Base-by-base conservation (phyloP, 495 filamentous ascomycete species). In the Trichoderma asperelloides region DNA sequence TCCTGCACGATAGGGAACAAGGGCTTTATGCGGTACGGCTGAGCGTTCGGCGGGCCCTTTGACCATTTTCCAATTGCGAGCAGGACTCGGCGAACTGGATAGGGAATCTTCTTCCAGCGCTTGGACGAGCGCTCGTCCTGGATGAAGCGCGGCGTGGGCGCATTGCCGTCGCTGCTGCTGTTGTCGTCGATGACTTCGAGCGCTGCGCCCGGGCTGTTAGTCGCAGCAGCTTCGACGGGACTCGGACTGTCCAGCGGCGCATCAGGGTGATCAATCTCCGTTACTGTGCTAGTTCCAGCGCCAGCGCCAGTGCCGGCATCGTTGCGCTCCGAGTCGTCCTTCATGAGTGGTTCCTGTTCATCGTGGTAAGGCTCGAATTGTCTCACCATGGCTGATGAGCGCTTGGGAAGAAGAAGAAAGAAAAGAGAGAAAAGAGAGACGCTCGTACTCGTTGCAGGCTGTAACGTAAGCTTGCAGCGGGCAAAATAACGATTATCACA, bases 1-100 rank as follows among this genome's bases (percentile, higher is more conserved):
- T 88, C 83, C 72, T 96, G 92, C 1, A 91, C 72, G 12, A 70
- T 71, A 7, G 90, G 89, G 64, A 92, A 87, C 21, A 91, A 74
- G 0, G 92, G 91, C 45, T 81, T 77, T 71, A 96, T 89, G 33
- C 82, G 82, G 71, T 87, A 85, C 63, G 81, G 80, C 62, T 81
- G 82, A 8, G 90, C 86, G 25, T 83, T 84, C 67, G 86, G 74
- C 0, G 92, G 92, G 0, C 92, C 92, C 69, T 83, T 82, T n/a
- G 88, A 77, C 91, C 91, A 96, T 55, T 77, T 77, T 51, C 77
- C 81, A 18, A 80, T 77, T 13, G 81, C 77, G 64, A 73, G 76
- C 43, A 69, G 65, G 63, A 78, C 71, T 51, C 78, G 77, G 7
- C 78, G 78, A 25, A 79, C 72, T 8, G 79, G 77, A 67, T 81